Evolutionary conservation across 2,329 filamentous ascomycete genomes (phyloP).

Genomic region (Bimuria novae-zelandiae): DNA sequence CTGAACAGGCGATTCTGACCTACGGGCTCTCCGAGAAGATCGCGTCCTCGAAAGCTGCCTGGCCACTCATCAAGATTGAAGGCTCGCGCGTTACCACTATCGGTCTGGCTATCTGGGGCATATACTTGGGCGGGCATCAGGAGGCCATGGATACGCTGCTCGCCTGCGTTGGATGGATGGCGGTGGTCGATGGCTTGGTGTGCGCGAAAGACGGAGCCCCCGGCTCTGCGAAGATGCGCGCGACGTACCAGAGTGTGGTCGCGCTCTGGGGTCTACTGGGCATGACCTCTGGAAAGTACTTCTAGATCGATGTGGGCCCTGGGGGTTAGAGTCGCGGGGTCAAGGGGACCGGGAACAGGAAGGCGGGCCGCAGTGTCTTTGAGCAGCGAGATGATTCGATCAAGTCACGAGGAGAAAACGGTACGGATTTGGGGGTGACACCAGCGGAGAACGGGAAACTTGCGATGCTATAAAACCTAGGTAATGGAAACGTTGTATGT

Average conservation of each 20-base stretch:
- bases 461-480: too few relatives aligned
- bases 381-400: too few relatives aligned
- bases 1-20: slow-evolving; percentile 15
- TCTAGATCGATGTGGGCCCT: too few relatives aligned
- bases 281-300: slow-evolving; percentile 24
- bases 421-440: too few relatives aligned
- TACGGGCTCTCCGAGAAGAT: slow-evolving; percentile 20
- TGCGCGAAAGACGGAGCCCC: slow-evolving; percentile 18
- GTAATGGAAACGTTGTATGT: too few relatives aligned
- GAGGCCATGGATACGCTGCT: slow-evolving; percentile 25
- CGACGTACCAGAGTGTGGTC: slow-evolving; percentile 14
- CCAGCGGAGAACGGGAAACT: too few relatives aligned
- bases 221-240: slow-evolving; percentile 16
- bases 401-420: too few relatives aligned
- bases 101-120: slow-evolving; percentile 20
- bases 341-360: too few relatives aligned
- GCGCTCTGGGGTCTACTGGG: slow-evolving; percentile 23
- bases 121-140: slow-evolving; percentile 23
- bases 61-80: slow-evolving; percentile 23
- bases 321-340: too few relatives aligned
- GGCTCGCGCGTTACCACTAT: slow-evolving; percentile 22
- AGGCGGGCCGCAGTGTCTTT: too few relatives aligned
- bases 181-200: slow-evolving; percentile 19
- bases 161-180: slow-evolving; percentile 22
- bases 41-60: slow-evolving; percentile 17